Conservation (phyloP, 441 rosid genomes). For the Mallotus japonicus region DNA sequence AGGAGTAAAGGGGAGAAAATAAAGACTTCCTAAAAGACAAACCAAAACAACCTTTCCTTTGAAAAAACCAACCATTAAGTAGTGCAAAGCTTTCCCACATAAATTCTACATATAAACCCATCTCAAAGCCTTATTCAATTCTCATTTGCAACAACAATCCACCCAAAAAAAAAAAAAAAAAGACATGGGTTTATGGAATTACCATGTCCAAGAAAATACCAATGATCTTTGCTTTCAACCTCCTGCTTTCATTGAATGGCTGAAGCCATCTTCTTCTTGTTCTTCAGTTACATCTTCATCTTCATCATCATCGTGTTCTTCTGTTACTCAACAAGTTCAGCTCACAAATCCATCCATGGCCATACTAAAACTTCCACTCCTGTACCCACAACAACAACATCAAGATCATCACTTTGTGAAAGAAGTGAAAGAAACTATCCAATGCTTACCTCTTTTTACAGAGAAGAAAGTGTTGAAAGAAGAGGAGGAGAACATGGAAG, state of each 20-base stretch:
- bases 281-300: constrained; percentile 29
- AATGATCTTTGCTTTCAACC: constrained; percentile 38
- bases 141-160: constrained; percentile 1
- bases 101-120: constrained; percentile 45
- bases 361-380: constrained; percentile 35
- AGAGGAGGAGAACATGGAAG: constrained; percentile 35
- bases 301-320: constrained; percentile 27
- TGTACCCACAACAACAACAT: constrained; percentile 29
- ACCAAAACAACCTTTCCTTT: constrained; percentile 38
- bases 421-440: constrained; percentile 38
- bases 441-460: constrained; percentile 74
- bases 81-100: constrained; percentile 54
- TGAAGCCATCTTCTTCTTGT: constrained; percentile 53
- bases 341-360: constrained; percentile 31
- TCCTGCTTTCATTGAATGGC: constrained; percentile 88
- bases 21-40: constrained; percentile 53
- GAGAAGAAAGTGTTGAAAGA: constrained; percentile 42
- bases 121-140: constrained; percentile 1
- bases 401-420: constrained; percentile 25
- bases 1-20: constrained; percentile 27
- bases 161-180: not conserved
- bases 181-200: constrained; percentile 58
- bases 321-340: constrained; percentile 41
- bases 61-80: constrained; percentile 37
- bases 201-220: constrained; percentile 33